Conservation (phyloP, 371 early-diverging fungal genomes). For the Actinomortierella wolfii region DNA sequence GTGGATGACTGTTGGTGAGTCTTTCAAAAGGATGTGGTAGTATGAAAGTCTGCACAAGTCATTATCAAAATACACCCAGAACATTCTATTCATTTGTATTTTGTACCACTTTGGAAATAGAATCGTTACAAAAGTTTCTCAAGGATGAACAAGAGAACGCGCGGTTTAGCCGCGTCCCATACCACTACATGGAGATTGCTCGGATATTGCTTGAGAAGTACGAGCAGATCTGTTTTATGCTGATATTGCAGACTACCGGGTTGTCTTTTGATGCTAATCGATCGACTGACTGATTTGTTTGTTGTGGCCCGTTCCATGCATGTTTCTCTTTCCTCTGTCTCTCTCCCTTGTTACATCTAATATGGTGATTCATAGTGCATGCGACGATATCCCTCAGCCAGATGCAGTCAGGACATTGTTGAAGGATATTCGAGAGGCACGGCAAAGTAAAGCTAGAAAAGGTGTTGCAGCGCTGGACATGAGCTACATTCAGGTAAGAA, state of each 20-base stretch:
- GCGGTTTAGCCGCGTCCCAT: constrained; percentile 78
- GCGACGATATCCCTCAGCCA: constrained; percentile 80
- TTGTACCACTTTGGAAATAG: constrained; percentile 34
- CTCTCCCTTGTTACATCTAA: neutral
- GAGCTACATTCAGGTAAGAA: constrained; percentile 69
- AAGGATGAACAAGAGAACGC: constrained; percentile 63
- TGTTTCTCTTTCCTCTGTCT: neutral
- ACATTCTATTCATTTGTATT: no score
- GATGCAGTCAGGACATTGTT: constrained; percentile 72
- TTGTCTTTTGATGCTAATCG: neutral
- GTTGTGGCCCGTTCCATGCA: no score
- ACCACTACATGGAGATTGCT: constrained; percentile 83
- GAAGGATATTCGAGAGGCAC: constrained; percentile 84
- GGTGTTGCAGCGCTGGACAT: constrained; percentile 73
- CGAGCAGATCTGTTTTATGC: constrained; percentile 2
- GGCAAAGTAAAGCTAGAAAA: constrained; percentile 78
- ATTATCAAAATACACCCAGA: no score
- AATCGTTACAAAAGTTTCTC: constrained; percentile 56
- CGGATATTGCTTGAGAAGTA: constrained; percentile 77
- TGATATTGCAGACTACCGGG: no score
- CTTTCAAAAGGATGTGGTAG: constrained; percentile 22
- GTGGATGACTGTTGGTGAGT: constrained; percentile 75
- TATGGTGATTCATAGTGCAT: constrained; percentile 60
- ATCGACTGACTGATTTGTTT: neutral
- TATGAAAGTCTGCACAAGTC: no score